Conservation (phyloP, 768 basidiomycete genomes). For the Pleurotus pulmonarius region DNA sequence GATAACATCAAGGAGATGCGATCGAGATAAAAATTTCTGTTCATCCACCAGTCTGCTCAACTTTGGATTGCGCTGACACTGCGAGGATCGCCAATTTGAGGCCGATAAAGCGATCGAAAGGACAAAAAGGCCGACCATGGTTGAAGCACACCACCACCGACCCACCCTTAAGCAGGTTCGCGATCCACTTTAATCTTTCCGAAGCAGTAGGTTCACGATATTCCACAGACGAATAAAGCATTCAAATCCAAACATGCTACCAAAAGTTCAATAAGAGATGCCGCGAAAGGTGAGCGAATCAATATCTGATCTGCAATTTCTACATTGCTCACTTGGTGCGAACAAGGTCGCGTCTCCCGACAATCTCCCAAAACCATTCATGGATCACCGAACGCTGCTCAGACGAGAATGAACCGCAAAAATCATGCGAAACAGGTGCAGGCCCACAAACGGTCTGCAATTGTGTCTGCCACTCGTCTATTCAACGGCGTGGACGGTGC, state of each 20-base stretch:
- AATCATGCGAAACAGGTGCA: conserved; percentile 87
- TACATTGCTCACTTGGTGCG: neutral
- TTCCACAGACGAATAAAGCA: conserved; percentile 73
- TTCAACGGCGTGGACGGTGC: conserved; percentile 76
- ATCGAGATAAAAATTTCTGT: neutral
- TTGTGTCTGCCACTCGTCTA: conserved; percentile 70
- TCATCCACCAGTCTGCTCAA: neutral
- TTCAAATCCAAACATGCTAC: conserved; percentile 92
- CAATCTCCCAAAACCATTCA: conserved; percentile 50
- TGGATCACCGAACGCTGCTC: conserved; percentile 50
- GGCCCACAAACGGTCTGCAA: conserved; percentile 59
- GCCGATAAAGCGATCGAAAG: neutral
- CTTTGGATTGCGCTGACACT: neutral
- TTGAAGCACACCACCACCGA: conserved; percentile 62
- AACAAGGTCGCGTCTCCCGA: conserved; percentile 54
- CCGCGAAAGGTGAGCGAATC: conserved; percentile 65
- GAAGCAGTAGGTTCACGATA: neutral
- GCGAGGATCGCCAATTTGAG: too few species aligned
- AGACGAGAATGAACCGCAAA: conserved; percentile 73
- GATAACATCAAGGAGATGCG: neutral
- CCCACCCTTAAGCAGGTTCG: conserved; percentile 83
- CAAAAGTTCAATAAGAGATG: conserved; percentile 80
- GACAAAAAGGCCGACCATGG: conserved; percentile 21
- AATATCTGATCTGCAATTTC: neutral
- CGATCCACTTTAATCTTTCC: conserved; percentile 3